Evolutionary conservation across 1,284 basidiomycete species (phyloP), one percentile per base, ranked within the genome.

Genomic region (Peniophora sp.): DNA sequence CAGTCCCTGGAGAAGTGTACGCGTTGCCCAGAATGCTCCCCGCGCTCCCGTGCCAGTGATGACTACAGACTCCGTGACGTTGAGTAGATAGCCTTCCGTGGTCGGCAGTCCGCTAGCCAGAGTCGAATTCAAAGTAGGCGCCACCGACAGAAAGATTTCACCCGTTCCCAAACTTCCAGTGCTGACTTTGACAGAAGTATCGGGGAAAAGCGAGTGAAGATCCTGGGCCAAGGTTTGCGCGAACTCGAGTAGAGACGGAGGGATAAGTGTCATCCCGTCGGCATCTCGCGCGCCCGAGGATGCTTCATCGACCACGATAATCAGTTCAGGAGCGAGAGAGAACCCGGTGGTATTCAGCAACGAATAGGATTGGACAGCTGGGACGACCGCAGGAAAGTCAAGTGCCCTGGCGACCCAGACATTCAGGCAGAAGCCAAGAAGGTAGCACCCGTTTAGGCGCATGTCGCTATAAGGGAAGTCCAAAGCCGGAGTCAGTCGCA

Each of bases 21-120:
- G 52, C 6, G 68, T 67, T 1, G 65, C 69, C 68, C 69, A 69
- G 60, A 65, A 70, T 3, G 58, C 63, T 12, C 69, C 70, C 6
- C 67, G 58, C 3, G 69, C 61, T 3, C 64, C 69, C 17, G 61
- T 56, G 1, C 65, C 66, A 10, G 55, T 58, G 46, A 72, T 61
- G 19, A 55, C 57, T 17, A 66, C 60, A 9, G 55, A 50, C 12
- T 60, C 32, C 10, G 43, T 35, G 25, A 69, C 59, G 11, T 59
- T 54, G 45, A 71, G 55, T 10, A 58, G 50, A 50, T 72, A 72
- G 0, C 67, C 69, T 55, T 72, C 69, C 3, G 59, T 58, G 0
- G 68, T 67, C 0, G 56, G 45, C 19, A 59, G 50, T 2, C 67
- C 69, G 22, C 68, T 68, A 47, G 65, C 67, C 14, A 66, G 55